Evolutionary conservation across 306 rosid genomes (phyloP), one percentile per base, ranked within the genome.

Genomic region (Cicer arietinum): DNA sequence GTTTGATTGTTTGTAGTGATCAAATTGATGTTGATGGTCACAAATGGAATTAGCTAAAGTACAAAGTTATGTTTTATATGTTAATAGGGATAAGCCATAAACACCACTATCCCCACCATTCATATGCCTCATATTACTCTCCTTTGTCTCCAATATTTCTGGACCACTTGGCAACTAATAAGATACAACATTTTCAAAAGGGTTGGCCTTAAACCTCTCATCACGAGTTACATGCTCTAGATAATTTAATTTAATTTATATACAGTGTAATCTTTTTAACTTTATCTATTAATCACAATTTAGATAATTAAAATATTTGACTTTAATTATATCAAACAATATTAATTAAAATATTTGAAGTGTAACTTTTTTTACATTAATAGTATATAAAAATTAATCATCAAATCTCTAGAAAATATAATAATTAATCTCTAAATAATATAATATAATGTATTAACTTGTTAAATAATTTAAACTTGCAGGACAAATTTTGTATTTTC

Each of bases 71-170:
- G 64, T 69, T 20, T 40, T 73, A 42, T 43, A 57, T 64, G 60
- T 45, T 30, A 58, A 53, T 73, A 25, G 13, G 69, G 76, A 80
- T 80, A 83, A 80, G 82, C 47, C 65, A 40, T 59, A 69, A 63
- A 78, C 71, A 79, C 77, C 54, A 52, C 54, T 64, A 53, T 62
- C 73, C 80, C 75, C 78, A 73, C 80, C 81, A 76, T 8, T 73
- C 79, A 59, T 30, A 63, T 64, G 73, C 80, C 88, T 60, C 37
- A 48, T 83, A 70, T 79, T 66, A 42, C 83, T 78, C 81, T 54
- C 25, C 74, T 75, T 76, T 88, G 80, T 88, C 88, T 85, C 86
- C 84, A 69, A 81, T 80, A 79, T 81, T 77, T 81, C 74, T 73
- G 88, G 82, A 85, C 82, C 88, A 77, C 80, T 73, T 58, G 75